Conservation (phyloP, 179 eudicot genomes). For the Carnegiea gigantea region DNA sequence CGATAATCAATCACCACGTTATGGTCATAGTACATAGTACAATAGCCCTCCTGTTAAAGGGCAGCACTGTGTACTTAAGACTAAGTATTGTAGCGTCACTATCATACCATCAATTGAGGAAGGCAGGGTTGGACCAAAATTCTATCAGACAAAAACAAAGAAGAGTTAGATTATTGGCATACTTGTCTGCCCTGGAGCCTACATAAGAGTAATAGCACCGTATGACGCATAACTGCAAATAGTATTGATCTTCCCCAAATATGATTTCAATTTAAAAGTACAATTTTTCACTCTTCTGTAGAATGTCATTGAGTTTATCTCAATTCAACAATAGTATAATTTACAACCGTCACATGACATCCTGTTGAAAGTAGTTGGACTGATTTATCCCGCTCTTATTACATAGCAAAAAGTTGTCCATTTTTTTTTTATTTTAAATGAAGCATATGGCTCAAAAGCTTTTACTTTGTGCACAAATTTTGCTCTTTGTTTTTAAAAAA, state of each 20-base stretch:
- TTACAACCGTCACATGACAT: neutral
- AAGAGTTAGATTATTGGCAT: neutral
- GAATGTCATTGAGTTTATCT: no score
- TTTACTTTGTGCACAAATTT: slow-evolving; percentile 1
- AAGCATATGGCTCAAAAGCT: neutral
- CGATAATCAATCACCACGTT: no score
- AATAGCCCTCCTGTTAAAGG: neutral
- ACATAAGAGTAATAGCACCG: neutral
- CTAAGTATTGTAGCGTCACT: slow-evolving; percentile 14
- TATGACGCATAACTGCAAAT: neutral
- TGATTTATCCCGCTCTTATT: no score
- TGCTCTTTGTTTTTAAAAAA: neutral
- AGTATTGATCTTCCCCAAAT: neutral
- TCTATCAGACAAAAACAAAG: neutral
- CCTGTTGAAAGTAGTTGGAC: no score
- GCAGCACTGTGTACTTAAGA: no score
- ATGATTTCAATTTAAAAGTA: neutral
- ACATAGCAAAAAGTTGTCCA: no score
- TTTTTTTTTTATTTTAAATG: neutral
- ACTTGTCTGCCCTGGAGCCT: neutral
- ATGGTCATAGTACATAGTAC: neutral
- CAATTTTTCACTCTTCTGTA: no score
- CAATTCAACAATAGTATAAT: no score
- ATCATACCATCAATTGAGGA: slow-evolving; percentile 9
- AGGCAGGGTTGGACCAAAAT: neutral